Percentiles rank a stretch among this genome's conserved stretches.
phyloP scores from a whole-genome alignment of 176 grass and related monocot genomes.

The Pharus latifolius region DNA sequence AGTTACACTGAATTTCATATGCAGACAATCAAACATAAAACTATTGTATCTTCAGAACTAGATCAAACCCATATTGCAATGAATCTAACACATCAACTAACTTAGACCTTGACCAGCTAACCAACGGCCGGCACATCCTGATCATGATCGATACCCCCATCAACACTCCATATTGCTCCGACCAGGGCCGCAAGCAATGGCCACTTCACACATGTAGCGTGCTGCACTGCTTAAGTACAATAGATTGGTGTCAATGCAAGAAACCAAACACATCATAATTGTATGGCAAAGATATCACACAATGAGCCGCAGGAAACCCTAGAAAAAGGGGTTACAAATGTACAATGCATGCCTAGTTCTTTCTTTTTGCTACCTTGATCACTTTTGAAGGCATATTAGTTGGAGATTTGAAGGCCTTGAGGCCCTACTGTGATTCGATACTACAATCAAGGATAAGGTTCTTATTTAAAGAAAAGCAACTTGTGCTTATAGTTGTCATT shows the following conservation, averaged over 20 bases:
- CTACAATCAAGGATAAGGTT: background rate
- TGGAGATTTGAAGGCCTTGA: conserved; percentile 6
- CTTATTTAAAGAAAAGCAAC: conserved; percentile 6
- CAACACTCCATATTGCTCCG: background rate
- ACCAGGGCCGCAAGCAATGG: too few relatives aligned
- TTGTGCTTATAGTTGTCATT: conserved; percentile 9
- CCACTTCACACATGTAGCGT: too few relatives aligned
- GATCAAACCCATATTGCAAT: too few relatives aligned
- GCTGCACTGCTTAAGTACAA: too few relatives aligned
- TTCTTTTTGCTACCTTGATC: background rate
- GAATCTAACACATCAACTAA: conserved; percentile 27
- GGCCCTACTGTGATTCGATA: conserved; percentile 9
- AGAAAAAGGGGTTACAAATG: too few relatives aligned
- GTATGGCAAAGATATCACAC: background rate
- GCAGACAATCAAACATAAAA: too few relatives aligned
- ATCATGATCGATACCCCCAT: background rate
- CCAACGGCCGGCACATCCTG: background rate
- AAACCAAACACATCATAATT: too few relatives aligned
- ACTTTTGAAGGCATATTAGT: background rate
- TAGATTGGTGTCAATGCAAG: too few relatives aligned
- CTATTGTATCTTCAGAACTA: too few relatives aligned
- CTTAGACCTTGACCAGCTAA: conserved; percentile 29
- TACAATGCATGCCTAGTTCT: too few relatives aligned
- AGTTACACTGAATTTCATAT: too few relatives aligned
- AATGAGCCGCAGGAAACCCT: too few relatives aligned